These are phyloP conservation scores for Petunia hybrid DNA, from an alignment of 305 asterid genomes.

Conservation along the genomic window DNA sequence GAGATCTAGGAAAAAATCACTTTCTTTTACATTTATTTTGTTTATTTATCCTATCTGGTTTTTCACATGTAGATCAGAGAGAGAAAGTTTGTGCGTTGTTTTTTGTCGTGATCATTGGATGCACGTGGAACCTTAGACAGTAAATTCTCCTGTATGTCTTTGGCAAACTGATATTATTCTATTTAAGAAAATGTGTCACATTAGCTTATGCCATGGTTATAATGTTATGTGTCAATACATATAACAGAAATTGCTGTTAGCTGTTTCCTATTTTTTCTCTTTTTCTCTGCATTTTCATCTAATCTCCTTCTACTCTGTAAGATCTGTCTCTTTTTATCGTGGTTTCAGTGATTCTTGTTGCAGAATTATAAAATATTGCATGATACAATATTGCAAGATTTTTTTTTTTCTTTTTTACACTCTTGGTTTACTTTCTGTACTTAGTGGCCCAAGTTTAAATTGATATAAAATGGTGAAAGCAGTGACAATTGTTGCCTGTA, in stretches of 20 bases:
- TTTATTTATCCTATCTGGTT: background rate
- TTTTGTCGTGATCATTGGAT: background rate
- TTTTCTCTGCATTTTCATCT: constrained; percentile 57
- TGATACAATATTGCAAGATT: constrained; percentile 40
- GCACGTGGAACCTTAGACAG: constrained; percentile 4
- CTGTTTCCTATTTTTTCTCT: constrained; percentile 54
- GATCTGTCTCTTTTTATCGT: constrained; percentile 43
- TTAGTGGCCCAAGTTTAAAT: background rate
- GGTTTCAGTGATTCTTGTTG: background rate
- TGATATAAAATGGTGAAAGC: constrained; percentile 5
- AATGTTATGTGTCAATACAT: background rate
- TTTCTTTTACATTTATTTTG: background rate
- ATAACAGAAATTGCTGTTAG: background rate
- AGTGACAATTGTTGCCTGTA: constrained; percentile 40
- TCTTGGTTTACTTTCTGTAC: constrained; percentile 32
- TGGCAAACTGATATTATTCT: background rate
- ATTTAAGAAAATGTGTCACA: background rate
- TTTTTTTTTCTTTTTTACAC: constrained; percentile 41
- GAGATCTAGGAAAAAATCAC: background rate
- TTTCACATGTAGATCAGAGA: background rate
- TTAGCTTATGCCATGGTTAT: background rate
- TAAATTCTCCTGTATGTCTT: constrained; percentile 13
- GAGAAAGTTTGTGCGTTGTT: background rate
- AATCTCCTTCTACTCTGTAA: constrained; percentile 57
- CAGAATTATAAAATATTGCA: background rate